Evolutionary conservation across 176 grass and related monocot species (phyloP).

Genomic region (Ampelocalamus luodianensis): DNA sequence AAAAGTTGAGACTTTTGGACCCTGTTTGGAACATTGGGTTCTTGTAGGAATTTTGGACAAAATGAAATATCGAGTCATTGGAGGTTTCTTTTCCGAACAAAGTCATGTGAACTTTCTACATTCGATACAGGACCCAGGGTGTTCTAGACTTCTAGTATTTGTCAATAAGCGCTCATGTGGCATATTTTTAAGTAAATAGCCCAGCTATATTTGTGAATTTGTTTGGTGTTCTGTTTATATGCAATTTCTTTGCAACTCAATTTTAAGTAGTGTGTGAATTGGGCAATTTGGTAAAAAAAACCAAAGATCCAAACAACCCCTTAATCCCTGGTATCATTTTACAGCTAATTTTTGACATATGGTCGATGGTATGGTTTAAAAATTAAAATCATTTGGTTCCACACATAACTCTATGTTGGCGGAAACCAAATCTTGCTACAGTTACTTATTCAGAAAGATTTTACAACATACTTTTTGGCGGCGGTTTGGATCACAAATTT

Average conservation of each 20-base stretch:
- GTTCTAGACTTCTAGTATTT: not conserved
- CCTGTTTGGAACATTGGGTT: constrained; percentile 27
- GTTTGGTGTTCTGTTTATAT: too few species aligned
- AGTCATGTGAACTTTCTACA: constrained; percentile 2
- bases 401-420: not conserved
- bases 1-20: not conserved
- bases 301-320: not conserved
- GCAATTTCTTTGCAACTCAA: too few species aligned
- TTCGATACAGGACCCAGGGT: not conserved
- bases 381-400: not conserved
- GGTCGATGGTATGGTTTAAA: not conserved
- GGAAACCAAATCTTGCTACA: not conserved
- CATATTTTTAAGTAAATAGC: too few species aligned
- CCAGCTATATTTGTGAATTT: too few species aligned
- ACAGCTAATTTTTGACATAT: not conserved
- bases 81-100: not conserved
- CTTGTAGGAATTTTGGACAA: not conserved
- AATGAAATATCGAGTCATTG: constrained; percentile 19
- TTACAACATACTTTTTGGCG: not conserved
- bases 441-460: not conserved
- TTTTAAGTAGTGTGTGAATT: too few species aligned
- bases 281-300: too few species aligned
- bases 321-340: not conserved
- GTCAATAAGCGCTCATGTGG: not conserved
- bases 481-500: not conserved